Percentiles rank a stretch among this genome's conserved stretches.
Conservation (phyloP, 805 yeast species). For the Zygosaccharomyces pseudorouxii region DNA sequence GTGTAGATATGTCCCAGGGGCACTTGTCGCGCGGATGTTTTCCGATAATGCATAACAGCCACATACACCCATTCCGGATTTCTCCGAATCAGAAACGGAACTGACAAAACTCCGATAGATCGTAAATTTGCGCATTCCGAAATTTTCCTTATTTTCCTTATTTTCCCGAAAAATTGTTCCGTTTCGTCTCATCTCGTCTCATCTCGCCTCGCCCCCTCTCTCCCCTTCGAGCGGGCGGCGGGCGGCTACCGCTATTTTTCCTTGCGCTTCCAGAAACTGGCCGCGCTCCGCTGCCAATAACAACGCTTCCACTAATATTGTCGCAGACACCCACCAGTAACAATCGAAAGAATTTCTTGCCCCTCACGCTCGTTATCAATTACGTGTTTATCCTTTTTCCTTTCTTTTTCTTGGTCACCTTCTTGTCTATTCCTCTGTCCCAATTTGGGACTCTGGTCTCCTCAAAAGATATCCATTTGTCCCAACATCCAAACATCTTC, state of each 20-base stretch:
- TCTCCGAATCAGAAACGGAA: not conserved
- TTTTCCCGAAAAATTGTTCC: not conserved
- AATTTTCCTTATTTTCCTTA: not conserved
- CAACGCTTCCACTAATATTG: not conserved
- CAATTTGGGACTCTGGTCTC: not conserved
- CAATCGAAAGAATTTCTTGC: not conserved
- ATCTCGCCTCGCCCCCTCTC: not conserved
- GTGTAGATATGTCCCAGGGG: too few relatives aligned
- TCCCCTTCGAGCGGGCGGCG: not conserved
- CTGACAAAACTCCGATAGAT: not conserved
- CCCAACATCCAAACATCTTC: not conserved
- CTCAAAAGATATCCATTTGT: not conserved
- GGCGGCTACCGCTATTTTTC: too few relatives aligned
- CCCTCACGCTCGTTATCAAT: not conserved
- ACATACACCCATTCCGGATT: not conserved
- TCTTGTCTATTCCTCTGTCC: not conserved
- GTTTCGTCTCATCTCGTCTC: not conserved
- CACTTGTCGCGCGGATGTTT: too few relatives aligned
- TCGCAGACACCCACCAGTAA: not conserved
- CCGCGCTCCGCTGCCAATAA: not conserved
- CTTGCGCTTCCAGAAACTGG: too few relatives aligned
- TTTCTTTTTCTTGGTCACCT: not conserved
- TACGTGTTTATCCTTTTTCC: not conserved
- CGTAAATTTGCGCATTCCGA: not conserved
- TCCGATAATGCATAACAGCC: not conserved